Conservation (phyloP, 129 eudicot genomes). For the Ambrosia trifida region DNA sequence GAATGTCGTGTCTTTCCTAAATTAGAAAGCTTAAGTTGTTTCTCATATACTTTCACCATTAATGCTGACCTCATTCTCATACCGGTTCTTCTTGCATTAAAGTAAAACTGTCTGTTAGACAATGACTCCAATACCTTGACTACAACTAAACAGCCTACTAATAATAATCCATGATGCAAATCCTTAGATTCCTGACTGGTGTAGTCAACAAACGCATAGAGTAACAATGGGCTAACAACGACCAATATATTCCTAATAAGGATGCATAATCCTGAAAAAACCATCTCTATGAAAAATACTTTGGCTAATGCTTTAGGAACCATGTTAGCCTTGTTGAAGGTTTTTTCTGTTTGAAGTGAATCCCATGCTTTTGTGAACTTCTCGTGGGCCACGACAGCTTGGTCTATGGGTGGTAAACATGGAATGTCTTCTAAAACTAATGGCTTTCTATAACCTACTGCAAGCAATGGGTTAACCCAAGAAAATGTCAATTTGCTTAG, state of each 20-base stretch:
- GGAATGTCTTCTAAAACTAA: conserved; percentile 57
- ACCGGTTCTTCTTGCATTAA: conserved; percentile 60
- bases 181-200: conserved; percentile 30
- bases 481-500: conserved; percentile 51
- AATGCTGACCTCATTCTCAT: conserved; percentile 80
- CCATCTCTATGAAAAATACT: conserved; percentile 45
- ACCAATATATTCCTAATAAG: conserved; percentile 45
- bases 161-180: conserved; percentile 39
- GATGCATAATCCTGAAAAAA: conserved; percentile 39
- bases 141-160: conserved; percentile 58
- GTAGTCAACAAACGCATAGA: conserved; percentile 54
- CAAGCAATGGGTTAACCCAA: conserved; percentile 57
- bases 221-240: conserved; percentile 48
- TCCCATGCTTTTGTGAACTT: conserved; percentile 48
- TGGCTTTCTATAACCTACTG: conserved; percentile 43
- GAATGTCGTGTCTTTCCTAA: conserved; percentile 63
- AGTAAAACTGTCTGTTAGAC: conserved; percentile 63
- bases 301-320: conserved; percentile 39
- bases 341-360: conserved; percentile 32
- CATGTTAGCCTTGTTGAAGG: conserved; percentile 26
- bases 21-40: conserved; percentile 68
- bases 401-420: conserved; percentile 46
- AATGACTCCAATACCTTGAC: conserved; percentile 67
- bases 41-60: conserved; percentile 67
- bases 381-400: conserved; percentile 41